phyloP scores from a whole-genome alignment of 2,329 filamentous ascomycete species.

The Neopestalotiopsis sp. region DNA sequence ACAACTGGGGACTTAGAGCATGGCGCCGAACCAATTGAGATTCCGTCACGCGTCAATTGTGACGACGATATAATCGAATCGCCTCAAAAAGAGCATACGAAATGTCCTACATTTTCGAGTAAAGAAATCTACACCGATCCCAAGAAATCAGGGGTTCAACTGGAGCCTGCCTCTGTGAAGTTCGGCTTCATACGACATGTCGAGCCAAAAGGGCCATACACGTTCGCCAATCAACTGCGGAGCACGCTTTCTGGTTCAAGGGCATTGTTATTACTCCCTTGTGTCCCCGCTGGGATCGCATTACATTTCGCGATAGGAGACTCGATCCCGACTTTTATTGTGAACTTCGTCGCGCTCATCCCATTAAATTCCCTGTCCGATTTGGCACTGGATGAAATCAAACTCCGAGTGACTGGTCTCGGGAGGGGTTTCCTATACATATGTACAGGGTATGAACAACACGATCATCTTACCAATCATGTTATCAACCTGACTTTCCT shows the following conservation, averaged over 20 bases:
- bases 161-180: no score
- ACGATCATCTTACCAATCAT: no score
- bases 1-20: not conserved
- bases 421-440: not conserved
- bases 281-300: not conserved
- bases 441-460: not conserved
- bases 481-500: no score
- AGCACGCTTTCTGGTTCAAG: not conserved
- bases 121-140: no score
- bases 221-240: not conserved
- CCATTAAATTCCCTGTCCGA: not conserved
- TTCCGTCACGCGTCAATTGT: not conserved
- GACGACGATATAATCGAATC: not conserved
- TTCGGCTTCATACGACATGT: not conserved
- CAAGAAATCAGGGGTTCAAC: no score
- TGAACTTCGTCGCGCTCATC: not conserved
- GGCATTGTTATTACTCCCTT: not conserved
- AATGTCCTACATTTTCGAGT: not conserved
- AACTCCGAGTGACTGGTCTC: not conserved
- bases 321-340: not conserved
- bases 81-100: no score
- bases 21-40: no score
- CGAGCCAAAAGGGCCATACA: not conserved
- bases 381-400: not conserved
- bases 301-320: not conserved